These are phyloP conservation scores for Cucurbita pepo DNA, from an alignment of 306 rosid genomes.

Conservation along the genomic window DNA sequence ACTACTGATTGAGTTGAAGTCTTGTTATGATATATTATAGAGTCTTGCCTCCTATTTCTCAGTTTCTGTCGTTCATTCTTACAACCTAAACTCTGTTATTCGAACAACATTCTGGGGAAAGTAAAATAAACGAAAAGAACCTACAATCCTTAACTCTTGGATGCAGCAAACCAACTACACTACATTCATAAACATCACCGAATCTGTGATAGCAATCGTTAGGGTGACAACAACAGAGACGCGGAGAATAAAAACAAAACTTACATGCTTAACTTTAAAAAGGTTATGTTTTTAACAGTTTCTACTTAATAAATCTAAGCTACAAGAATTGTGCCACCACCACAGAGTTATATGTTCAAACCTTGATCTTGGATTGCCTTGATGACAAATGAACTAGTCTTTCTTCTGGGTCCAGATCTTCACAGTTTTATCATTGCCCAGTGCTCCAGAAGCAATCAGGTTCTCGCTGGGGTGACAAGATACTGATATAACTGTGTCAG, in stretches of 20 bases:
- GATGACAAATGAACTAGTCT: constrained; percentile 15
- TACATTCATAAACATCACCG: background rate
- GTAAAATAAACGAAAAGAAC: background rate
- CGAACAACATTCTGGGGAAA: background rate
- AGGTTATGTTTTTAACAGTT: background rate
- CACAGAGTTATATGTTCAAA: constrained; percentile 1
- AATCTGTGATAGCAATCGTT: background rate
- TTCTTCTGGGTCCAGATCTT: constrained; percentile 78
- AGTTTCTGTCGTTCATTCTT: background rate
- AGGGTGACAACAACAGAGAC: background rate
- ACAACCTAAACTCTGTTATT: background rate
- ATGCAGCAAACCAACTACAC: background rate
- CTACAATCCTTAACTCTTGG: background rate
- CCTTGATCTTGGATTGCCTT: background rate
- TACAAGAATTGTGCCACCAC: background rate
- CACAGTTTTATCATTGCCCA: constrained; percentile 76
- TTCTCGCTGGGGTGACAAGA: constrained; percentile 81
- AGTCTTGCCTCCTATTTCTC: background rate
- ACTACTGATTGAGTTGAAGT: background rate
- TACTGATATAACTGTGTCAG: constrained; percentile 75
- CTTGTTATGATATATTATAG: background rate
- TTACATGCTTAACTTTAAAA: background rate
- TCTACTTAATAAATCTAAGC: background rate
- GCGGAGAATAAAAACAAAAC: background rate
- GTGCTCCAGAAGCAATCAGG: constrained; percentile 90